Conservation (phyloP, 306 rosid species). For the Albizia julibrissin region DNA sequence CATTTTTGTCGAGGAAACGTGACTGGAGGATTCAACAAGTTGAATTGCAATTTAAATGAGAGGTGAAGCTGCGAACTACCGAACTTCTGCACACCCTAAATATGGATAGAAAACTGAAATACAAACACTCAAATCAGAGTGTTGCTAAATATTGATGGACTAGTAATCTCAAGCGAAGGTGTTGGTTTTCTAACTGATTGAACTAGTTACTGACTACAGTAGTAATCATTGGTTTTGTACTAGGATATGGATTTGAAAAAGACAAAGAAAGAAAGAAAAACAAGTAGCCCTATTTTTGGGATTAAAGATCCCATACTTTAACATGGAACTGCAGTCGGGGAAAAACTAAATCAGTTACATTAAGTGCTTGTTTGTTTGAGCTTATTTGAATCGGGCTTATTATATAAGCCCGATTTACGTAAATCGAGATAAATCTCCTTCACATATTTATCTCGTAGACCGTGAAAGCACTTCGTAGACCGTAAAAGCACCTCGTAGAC, state of each 20-base stretch:
- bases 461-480: too few relatives aligned
- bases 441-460: too few relatives aligned
- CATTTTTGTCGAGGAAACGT: not conserved
- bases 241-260: not conserved
- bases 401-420: too few relatives aligned
- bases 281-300: not conserved
- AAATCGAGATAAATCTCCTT: too few relatives aligned
- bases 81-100: not conserved
- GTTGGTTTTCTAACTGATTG: not conserved
- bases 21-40: not conserved
- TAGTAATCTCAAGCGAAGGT: not conserved
- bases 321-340: not conserved
- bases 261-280: too few relatives aligned
- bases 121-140: not conserved
- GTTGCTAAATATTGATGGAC: not conserved
- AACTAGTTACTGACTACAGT: not conserved
- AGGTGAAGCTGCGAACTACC: not conserved
- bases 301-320: not conserved
- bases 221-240: not conserved
- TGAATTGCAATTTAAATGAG: not conserved
- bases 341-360: not conserved
- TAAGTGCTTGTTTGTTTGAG: too few relatives aligned
- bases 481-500: too few relatives aligned
- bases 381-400: too few relatives aligned
- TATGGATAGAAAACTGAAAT: not conserved